Base-by-base conservation (phyloP, 768 basidiomycete genomes). In the Pilatotrama ljubarskyi region DNA sequence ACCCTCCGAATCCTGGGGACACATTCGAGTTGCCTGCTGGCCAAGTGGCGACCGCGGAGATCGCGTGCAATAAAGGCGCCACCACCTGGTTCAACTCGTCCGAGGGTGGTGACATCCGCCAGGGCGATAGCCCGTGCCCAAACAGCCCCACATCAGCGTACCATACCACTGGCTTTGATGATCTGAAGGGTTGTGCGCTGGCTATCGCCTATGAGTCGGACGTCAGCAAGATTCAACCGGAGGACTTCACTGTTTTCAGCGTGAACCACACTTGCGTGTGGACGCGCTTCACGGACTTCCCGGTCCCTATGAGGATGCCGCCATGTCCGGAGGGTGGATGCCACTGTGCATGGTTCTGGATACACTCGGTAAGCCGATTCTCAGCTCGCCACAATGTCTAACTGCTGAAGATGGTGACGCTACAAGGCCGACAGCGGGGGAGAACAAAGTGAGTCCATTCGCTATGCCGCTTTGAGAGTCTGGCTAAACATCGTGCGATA, bases 201-300 rank as follows among this genome's bases (percentile, higher is more conserved):
- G 88, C 83, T 0, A 91, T 93, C 63, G 82, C 87, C n/a, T 91
- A 93, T 75, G 85, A 88, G 70, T 81, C 72, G 63, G 77, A 91
- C 64, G 82, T 78, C 1, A 73, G 69, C 0, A 64, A 78, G 0
- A 80, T 92, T 7, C 71, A 84, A 66, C 88, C 88, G 0, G 81
- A 78, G 43, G 88, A 91, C 72, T 86, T 91, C 66, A 80, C 84
- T 0, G 75, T 91, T 11, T 91, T 91, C 71, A 87, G 84, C 57
- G 81, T 90, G 13, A 90, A 91, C 68, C 85, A 87, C 48, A 86
- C 84, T 0, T 90, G 88, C 62, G 88, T 90, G 0, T 91, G 85
- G 86, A 80, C 75, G 22, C 77, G 87, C 18, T 82, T 84, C 69
- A 91, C 86, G 6, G 82, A 84, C 50, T 92, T 91, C 64, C 68